Evolutionary conservation across 345 rosid genomes (phyloP).

Genomic region (Streptanthus diversifolius): DNA sequence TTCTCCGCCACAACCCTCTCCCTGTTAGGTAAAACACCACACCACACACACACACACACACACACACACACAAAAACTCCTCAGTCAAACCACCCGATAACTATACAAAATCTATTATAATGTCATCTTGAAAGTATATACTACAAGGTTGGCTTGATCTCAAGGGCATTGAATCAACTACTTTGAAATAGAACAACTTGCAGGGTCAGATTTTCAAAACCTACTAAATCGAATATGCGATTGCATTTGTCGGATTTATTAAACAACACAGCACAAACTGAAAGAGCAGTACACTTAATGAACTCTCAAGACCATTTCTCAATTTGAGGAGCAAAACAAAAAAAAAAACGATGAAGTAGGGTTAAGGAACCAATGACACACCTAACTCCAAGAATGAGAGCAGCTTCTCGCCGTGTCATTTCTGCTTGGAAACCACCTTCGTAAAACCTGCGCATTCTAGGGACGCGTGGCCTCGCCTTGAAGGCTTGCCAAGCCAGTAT

Average conservation of each 20-base stretch:
- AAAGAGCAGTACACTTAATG: neutral
- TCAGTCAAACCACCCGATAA: neutral
- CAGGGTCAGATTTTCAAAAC: neutral
- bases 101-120: neutral
- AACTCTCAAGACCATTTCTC: neutral
- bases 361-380: constrained; percentile 5
- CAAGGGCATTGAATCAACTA: neutral
- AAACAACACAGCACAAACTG: neutral
- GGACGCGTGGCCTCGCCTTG: constrained; percentile 63
- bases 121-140: neutral
- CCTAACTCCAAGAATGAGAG: constrained; percentile 87
- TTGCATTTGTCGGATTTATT: neutral
- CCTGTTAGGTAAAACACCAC: constrained; percentile 36
- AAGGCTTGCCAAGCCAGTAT: constrained; percentile 89
- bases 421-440: constrained; percentile 79
- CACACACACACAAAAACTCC: neutral
- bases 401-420: constrained; percentile 84
- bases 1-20: constrained; percentile 61
- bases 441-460: constrained; percentile 56
- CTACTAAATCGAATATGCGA: neutral
- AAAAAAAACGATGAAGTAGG: neutral
- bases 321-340: neutral
- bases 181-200: neutral
- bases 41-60: neutral
- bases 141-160: neutral